Conservation (phyloP, 192 early-diverging fungal species). For the Umbelopsis ramanniana region DNA sequence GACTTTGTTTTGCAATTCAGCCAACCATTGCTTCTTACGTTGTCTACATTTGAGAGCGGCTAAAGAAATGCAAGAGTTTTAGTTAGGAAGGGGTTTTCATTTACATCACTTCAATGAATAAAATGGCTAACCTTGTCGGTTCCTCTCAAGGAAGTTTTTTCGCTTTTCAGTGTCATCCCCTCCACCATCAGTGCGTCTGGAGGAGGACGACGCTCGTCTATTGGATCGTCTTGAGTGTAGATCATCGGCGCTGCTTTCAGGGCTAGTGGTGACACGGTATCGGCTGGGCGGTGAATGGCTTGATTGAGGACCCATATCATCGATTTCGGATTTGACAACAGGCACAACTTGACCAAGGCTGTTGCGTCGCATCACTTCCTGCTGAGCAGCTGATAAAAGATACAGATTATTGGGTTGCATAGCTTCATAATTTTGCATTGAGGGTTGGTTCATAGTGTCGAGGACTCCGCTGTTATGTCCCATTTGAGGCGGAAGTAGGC, state of each 20-base stretch:
- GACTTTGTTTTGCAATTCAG: slow-evolving; percentile 73
- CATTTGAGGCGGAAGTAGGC: not conserved
- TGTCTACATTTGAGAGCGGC: slow-evolving; percentile 92
- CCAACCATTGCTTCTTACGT: slow-evolving; percentile 91
- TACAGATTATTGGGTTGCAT: slow-evolving; percentile 31
- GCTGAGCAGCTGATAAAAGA: slow-evolving; percentile 31
- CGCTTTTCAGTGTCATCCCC: slow-evolving; percentile 68
- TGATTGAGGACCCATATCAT: not conserved
- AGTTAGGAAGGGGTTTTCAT: not conserved
- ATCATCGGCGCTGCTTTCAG: slow-evolving; percentile 13
- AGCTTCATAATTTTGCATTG: not conserved
- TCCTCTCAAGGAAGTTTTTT: slow-evolving; percentile 84
- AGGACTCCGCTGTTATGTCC: not conserved
- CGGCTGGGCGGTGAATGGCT: not conserved
- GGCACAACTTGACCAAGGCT: not conserved
- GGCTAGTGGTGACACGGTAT: not conserved
- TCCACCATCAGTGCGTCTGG: slow-evolving; percentile 26
- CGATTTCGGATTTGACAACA: slow-evolving; percentile 11
- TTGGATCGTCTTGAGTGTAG: slow-evolving; percentile 22
- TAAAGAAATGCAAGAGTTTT: slow-evolving; percentile 26
- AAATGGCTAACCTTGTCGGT: slow-evolving; percentile 67
- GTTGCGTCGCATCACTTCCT: slow-evolving; percentile 28
- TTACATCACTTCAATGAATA: not conserved
- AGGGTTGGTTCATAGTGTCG: not conserved
- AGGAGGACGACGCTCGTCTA: slow-evolving; percentile 7